phyloP scores from a whole-genome alignment of 805 yeast genomes.

The Kazachstania kunashirensis region DNA sequence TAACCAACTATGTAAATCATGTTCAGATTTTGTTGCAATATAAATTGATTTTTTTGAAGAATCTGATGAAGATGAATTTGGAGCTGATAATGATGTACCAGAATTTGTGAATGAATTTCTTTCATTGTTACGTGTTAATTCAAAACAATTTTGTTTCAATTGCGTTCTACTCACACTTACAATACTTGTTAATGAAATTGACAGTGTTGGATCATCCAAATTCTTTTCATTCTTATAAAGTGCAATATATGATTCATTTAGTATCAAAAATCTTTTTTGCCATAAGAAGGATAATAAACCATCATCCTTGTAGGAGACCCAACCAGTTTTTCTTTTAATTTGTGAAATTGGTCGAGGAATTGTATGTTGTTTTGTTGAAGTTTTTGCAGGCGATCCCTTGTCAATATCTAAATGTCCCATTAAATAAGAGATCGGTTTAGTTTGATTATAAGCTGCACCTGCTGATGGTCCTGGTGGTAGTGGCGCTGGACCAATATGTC shows the following conservation, averaged over 20 bases:
- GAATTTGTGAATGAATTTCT: conserved; percentile 14
- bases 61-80: conserved; percentile 10
- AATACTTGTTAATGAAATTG: conserved; percentile 50
- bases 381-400: not conserved
- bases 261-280: conserved; percentile 78
- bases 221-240: conserved; percentile 59
- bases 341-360: conserved; percentile 10
- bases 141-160: conserved; percentile 71
- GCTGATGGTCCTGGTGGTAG: conserved; percentile 34
- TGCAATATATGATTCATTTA: conserved; percentile 64
- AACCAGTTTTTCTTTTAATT: conserved; percentile 40
- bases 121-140: conserved; percentile 47
- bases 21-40: conserved; percentile 66
- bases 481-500: conserved; percentile 50
- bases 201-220: conserved; percentile 37
- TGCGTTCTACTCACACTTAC: conserved; percentile 58
- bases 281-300: conserved; percentile 83
- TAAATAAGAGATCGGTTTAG: conserved; percentile 30
- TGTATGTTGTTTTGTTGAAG: conserved; percentile 6
- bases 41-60: conserved; percentile 49
- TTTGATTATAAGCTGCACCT: conserved; percentile 27
- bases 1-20: conserved; percentile 81
- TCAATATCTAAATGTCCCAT: conserved; percentile 26
- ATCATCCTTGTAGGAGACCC: conserved; percentile 90
- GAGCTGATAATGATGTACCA: not conserved